Evolutionary conservation across 2,329 filamentous ascomycete species (phyloP).

Genomic region (Botryotinia convoluta): DNA sequence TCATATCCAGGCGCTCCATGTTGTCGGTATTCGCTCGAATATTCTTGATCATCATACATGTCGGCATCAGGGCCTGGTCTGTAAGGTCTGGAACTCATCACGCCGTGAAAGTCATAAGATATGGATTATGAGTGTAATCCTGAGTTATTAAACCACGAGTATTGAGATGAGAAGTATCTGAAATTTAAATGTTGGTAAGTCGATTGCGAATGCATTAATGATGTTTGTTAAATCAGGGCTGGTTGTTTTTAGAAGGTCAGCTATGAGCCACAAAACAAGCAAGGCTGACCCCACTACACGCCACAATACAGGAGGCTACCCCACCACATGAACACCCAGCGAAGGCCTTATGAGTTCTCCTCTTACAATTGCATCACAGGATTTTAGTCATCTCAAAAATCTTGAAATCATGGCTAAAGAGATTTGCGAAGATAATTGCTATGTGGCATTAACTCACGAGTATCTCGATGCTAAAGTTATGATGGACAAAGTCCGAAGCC

Average conservation of each 20-base stretch:
- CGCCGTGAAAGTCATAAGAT: neutral
- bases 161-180: neutral
- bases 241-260: neutral
- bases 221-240: constrained; percentile 3
- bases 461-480: constrained; percentile 55
- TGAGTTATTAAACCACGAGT: neutral
- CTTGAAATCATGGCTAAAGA: constrained; percentile 39
- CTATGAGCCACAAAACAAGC: neutral
- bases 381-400: neutral
- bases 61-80: constrained; percentile 30
- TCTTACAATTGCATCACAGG: neutral
- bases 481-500: constrained; percentile 68
- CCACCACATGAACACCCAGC: neutral
- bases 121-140: neutral
- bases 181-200: neutral
- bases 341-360: neutral
- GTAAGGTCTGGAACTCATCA: constrained; percentile 17
- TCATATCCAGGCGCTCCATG: constrained; percentile 30
- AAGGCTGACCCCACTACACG: constrained; percentile 3
- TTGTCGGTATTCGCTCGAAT: constrained; percentile 29
- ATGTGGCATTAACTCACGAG: constrained; percentile 66
- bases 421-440: constrained; percentile 51
- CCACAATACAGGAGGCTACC: constrained; percentile 9
- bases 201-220: neutral
- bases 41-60: constrained; percentile 47